These are phyloP conservation scores for Bidens hawaiensis DNA, from an alignment of 140 eudicot genomes.

Conservation along the genomic window DNA sequence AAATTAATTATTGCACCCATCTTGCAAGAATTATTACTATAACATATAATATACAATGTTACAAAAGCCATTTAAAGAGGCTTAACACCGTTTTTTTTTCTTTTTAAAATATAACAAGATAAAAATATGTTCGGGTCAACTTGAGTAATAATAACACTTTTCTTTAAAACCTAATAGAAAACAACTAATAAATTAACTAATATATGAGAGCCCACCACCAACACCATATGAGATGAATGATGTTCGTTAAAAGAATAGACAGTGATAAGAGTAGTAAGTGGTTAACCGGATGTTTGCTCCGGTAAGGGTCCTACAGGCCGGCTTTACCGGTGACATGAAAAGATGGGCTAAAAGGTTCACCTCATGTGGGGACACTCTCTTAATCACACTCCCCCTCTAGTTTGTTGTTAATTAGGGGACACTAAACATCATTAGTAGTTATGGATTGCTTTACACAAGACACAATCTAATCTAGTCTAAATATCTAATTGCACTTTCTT, in stretches of 20 bases:
- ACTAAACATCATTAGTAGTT: conserved; percentile 26
- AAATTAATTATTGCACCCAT: no score
- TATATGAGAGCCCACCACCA: conserved; percentile 15
- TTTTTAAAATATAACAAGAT: no score
- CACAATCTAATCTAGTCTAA: conserved; percentile 33
- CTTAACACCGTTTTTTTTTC: no score
- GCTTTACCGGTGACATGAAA: conserved; percentile 26
- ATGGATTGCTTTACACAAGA: conserved; percentile 22
- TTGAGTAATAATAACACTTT: no score
- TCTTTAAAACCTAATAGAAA: no score
- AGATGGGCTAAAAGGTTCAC: conserved; percentile 34
- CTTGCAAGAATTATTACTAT: no score
- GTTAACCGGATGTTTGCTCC: conserved; percentile 33
- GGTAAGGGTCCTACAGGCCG: conserved; percentile 30
- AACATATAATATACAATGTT: no score
- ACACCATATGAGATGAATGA: conserved; percentile 20
- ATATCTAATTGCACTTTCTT: conserved; percentile 25
- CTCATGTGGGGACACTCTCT: conserved; percentile 13
- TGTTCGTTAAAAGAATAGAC: conserved; percentile 21
- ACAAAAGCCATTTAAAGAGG: no score
- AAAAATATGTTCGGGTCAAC: no score
- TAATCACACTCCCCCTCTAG: conserved; percentile 20
- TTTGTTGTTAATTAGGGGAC: conserved; percentile 30
- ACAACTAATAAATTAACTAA: not conserved
- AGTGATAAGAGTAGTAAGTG: conserved; percentile 33